Conservation (phyloP, 2,329 filamentous ascomycete species). For the Aspergillus floridensis region DNA sequence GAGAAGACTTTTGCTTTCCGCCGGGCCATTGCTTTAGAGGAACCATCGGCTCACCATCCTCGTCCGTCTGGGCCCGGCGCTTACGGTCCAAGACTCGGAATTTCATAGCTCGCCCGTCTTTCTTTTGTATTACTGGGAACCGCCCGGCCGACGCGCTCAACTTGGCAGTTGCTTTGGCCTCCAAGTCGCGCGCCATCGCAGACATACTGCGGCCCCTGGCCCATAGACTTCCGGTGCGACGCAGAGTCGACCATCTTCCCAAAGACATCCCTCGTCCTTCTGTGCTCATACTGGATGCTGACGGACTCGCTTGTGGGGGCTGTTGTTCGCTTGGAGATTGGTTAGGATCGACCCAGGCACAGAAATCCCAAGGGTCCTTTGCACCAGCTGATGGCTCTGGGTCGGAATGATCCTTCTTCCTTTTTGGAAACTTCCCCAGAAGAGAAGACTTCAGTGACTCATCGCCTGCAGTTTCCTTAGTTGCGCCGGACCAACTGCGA, state of each 20-base stretch:
- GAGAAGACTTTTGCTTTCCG: background rate
- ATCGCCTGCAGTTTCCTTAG: conserved; percentile 12
- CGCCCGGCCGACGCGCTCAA: conserved; percentile 6
- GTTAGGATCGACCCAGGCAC: conserved; percentile 13
- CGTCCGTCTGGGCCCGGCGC: background rate
- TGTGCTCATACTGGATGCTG: background rate
- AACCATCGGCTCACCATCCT: background rate
- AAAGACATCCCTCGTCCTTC: conserved; percentile 6
- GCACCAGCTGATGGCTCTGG: background rate
- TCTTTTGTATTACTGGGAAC: conserved; percentile 13
- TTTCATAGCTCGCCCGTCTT: conserved; percentile 12
- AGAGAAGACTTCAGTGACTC: conserved; percentile 14
- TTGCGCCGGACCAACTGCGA: conserved; percentile 13
- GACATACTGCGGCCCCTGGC: conserved; percentile 12
- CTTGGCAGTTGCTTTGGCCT: conserved; percentile 10
- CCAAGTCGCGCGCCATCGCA: conserved; percentile 13
- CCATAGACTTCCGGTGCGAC: conserved; percentile 14
- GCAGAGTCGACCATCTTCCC: conserved; percentile 12
- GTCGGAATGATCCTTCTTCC: conserved; percentile 10
- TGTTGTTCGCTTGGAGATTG: conserved; percentile 6
- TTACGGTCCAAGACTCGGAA: conserved; percentile 10
- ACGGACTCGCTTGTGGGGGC: background rate
- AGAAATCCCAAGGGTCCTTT: conserved; percentile 17
- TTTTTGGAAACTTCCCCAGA: conserved; percentile 20
- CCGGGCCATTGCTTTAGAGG: background rate